phyloP scores from a whole-genome alignment of 2,329 filamentous ascomycete genomes.

The Clonostachys rhizophaga region DNA sequence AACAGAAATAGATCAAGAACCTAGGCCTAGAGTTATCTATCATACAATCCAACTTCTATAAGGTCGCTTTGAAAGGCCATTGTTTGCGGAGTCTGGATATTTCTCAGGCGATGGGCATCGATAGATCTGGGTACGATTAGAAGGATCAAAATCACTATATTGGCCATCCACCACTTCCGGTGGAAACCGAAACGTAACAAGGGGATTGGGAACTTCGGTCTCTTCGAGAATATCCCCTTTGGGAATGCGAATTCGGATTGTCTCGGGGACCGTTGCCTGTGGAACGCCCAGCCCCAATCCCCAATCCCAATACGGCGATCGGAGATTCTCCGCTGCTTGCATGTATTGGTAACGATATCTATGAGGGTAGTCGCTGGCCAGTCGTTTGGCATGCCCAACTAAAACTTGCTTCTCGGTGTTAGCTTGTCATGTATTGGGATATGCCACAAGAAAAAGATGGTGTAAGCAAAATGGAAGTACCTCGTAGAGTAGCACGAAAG shows the following conservation, averaged over 20 bases:
- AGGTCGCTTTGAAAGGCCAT: constrained; percentile 17
- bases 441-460: not conserved
- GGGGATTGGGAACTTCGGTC: constrained; percentile 41
- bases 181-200: constrained; percentile 47
- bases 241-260: constrained; percentile 33
- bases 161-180: constrained; percentile 24
- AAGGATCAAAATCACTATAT: constrained; percentile 24
- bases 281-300: constrained; percentile 36
- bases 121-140: constrained; percentile 26
- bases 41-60: constrained; percentile 36
- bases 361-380: constrained; percentile 37
- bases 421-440: constrained; percentile 2
- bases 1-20: not conserved
- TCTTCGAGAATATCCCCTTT: constrained; percentile 18
- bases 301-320: constrained; percentile 54
- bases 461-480: constrained; percentile 18
- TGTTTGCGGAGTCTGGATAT: constrained; percentile 33
- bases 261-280: constrained; percentile 23
- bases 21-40: not conserved
- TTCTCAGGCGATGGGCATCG: constrained; percentile 28
- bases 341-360: constrained; percentile 27
- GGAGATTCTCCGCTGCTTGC: constrained; percentile 37
- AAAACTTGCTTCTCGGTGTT: constrained; percentile 40
- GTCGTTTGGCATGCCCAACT: constrained; percentile 34
- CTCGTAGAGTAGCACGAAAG: constrained; percentile 50